Evolutionary conservation across 2,329 filamentous ascomycete species (phyloP).

Genomic region (Pseudocercospora ulei): DNA sequence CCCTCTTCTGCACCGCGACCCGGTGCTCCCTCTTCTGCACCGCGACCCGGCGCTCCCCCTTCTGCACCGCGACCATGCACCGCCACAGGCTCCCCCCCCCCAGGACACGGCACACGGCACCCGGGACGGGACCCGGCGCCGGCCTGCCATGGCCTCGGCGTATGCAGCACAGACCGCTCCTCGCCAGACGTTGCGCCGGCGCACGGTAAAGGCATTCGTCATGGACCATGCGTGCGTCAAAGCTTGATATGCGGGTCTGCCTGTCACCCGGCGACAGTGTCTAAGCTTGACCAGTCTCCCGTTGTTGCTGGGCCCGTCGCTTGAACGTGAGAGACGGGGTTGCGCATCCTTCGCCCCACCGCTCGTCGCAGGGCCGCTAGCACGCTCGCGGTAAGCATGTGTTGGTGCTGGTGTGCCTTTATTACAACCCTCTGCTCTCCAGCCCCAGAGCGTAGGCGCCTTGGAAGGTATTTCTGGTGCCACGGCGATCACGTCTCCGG

Average conservation of each 20-base stretch:
- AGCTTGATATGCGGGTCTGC: conserved; percentile 16
- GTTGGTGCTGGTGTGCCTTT: conserved; percentile 28
- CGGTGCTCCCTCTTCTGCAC: no score
- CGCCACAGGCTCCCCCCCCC: no score
- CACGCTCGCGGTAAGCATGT: conserved; percentile 18
- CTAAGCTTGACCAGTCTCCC: conserved; percentile 18
- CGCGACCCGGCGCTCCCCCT: no score
- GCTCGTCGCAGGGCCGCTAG: conserved; percentile 25
- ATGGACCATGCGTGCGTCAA: conserved; percentile 15
- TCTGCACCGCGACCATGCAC: no score
- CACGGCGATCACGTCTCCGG: conserved; percentile 25
- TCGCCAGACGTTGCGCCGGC: no score
- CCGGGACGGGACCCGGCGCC: no score
- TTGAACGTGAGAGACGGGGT: conserved; percentile 19
- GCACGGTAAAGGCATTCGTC: no score
- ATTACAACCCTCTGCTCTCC: conserved; percentile 20
- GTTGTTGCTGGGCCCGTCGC: conserved; percentile 14
- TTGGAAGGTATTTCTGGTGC: conserved; percentile 13
- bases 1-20: no score
- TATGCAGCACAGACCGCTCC: no score
- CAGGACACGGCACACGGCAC: no score
- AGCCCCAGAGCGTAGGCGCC: conserved; percentile 25
- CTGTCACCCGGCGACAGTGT: conserved; percentile 11
- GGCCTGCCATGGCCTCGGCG: no score
- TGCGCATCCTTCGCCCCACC: conserved; percentile 21